A percentile compares a stretch with the other conserved stretches of the same genome.
phyloP scores from a whole-genome alignment of 192 early-diverging fungal species.

The Linnemannia zychae region DNA sequence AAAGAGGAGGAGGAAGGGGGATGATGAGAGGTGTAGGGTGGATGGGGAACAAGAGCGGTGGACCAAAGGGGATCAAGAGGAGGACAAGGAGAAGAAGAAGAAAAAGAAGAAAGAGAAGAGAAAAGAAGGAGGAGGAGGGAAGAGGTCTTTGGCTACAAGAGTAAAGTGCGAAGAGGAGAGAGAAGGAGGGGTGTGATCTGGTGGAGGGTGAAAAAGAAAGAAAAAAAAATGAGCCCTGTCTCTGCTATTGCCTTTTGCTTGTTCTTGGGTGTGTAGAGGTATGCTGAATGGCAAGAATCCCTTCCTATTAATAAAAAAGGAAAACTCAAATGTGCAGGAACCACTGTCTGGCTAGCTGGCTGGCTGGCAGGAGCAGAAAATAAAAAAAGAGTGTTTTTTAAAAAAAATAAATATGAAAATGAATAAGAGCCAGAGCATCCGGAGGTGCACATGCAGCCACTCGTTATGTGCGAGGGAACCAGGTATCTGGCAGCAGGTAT shows the following conservation, averaged over 20 bases:
- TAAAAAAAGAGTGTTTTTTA: neutral
- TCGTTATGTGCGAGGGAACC: neutral
- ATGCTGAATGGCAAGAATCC: neutral
- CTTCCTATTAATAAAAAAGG: conserved; percentile 3
- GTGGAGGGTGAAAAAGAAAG: neutral
- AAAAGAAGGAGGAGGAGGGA: neutral
- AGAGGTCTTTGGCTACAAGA: neutral
- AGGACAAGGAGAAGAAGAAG: neutral
- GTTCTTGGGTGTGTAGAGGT: neutral
- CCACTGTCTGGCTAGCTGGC: neutral
- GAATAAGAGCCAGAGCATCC: conserved; percentile 4
- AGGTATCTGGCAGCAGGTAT: conserved; percentile 2
- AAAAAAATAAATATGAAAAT: too few species aligned
- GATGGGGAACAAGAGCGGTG: conserved; percentile 4
- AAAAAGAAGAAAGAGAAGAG: neutral
- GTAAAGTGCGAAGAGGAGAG: neutral
- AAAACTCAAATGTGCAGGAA: conserved; percentile 6
- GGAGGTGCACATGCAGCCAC: neutral
- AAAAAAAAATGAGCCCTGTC: too few species aligned
- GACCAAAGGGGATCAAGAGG: conserved; percentile 4
- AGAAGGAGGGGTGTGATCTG: neutral
- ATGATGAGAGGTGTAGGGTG: neutral
- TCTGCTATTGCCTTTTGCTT: neutral
- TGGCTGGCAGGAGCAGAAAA: neutral
- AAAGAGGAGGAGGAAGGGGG: neutral